Evolutionary conservation across 345 rosid genomes (phyloP), one percentile per base, ranked within the genome.

Genomic region (Bruguiera parviflora): DNA sequence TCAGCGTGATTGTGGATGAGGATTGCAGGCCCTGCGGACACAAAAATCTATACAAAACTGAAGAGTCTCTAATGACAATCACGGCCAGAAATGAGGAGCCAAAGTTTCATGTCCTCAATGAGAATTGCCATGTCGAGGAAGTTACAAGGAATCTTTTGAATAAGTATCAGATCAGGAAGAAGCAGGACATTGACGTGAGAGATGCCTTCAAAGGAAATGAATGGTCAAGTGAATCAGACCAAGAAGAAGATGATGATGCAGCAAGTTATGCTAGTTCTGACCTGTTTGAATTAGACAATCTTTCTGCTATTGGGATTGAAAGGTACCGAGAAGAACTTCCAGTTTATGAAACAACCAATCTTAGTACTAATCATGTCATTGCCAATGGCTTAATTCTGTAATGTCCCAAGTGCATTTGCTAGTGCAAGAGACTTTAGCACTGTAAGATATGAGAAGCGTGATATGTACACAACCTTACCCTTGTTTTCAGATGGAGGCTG

Each of bases 241-340:
- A 75, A 0, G 83, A 77, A 0, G 59, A 24, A 21, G 80, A 89
- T 0, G 91, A 83, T 0, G 96, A 90, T 58, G 85, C 72, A 15
- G 92, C 85, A 22, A 95, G 99, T 71, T 95, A 63, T 61, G 91
- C 98, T 21, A 95, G 99, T 77, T 95, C 99, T 1, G 99, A 96
- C 82, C 77, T 96, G 25, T 96, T 96, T 43, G 99, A 96, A 64
- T 56, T 96, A 75, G 98, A 96, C 82, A 83, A 88, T 84, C 90
- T 94, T 60, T 86, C 95, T 31, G 81, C 80, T 13, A 80, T 89
- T 64, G 98, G 97, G 63, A 79, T 84, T 28, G 73, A 75, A 49
- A 84, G 87, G 88, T 94, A 88, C 58, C 58, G 85, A 5, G 86
- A 94, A 79, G 99, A 96, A 79, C 70, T 96, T 67, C 99, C 99